Percentiles rank a stretch among this genome's conserved stretches.
phyloP scores from a whole-genome alignment of 306 rosid species.

The Malus domestica region DNA sequence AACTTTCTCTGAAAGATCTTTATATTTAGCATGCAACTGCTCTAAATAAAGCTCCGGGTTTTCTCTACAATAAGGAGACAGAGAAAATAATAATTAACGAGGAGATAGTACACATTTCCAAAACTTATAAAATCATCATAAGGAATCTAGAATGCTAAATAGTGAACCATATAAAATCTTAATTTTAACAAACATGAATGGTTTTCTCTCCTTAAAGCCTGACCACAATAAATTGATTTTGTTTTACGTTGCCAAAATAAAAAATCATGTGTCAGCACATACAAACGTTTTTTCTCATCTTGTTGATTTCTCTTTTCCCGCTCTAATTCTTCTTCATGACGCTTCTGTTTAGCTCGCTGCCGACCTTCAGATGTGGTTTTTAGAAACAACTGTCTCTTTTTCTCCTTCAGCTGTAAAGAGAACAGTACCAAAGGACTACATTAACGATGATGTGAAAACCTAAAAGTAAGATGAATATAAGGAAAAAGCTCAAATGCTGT shows the following conservation, averaged over 20 bases:
- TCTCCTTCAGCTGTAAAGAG: conserved; percentile 58
- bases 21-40: conserved; percentile 64
- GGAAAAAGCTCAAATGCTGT: not conserved
- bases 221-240: not conserved
- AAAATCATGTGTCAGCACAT: conserved; percentile 21
- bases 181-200: not conserved
- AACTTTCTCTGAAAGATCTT: conserved; percentile 66
- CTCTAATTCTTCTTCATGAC: conserved; percentile 69
- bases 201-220: conserved; percentile 1
- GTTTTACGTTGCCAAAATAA: not conserved
- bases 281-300: conserved; percentile 77
- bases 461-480: not conserved
- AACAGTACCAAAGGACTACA: conserved; percentile 5
- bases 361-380: conserved; percentile 92
- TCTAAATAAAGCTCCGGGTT: conserved; percentile 83
- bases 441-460: not conserved
- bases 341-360: conserved; percentile 77
- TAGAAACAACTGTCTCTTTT: conserved; percentile 74
- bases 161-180: not conserved
- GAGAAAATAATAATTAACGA: conserved; percentile 4
- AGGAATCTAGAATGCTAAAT: conserved; percentile 12
- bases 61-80: conserved; percentile 40
- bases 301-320: conserved; percentile 67
- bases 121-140: conserved; percentile 8
- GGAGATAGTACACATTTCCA: not conserved